Base-by-base conservation (phyloP, 352 stramenopile species). In the Phytophthora hibernalis region DNA sequence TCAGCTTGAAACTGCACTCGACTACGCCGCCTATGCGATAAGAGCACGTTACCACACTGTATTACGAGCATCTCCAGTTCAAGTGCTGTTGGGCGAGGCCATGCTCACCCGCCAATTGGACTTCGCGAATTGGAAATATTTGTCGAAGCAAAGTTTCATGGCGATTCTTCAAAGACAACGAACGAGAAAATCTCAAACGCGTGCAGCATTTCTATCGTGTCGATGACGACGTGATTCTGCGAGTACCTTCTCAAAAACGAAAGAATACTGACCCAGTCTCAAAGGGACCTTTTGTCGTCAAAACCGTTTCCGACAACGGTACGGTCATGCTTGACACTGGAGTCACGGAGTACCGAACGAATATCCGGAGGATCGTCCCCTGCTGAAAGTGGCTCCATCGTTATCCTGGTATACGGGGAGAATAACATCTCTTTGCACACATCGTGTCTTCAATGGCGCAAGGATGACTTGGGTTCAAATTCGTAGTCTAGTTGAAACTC, bases 1-100 rank as follows among this genome's bases (percentile, higher is more conserved):
- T 2, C 31, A 37, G 11, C 31, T 37, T 10, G 31, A 37, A 8
- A 37, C 31, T 3, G 31, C 31, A 13, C 11, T 61, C 2, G 49
- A 68, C 35, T 58, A 68, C 28, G 64, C 50, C 2, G 55, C 43
- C 0, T 63, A 58, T 26, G 42, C 50, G 8, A 61, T 64, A 40
- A 33, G 53, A 6, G 37, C 53, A 10, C 54, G 45, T 8, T 66
- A 71, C 33, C 48, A 61, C 31, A 44, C 28, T 2, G 45, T 70
- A 4, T 24, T 70, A 0, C 47, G 47, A 15, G 54, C 62, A 5
- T 65, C 62, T 28, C 24, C 31, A 37, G 9, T 8, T 2, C 31
- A 37, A 8, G 2, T 37, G 31, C 31, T 37, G 31, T 37, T 37
- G 4, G 31, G 31, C 31, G 31, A 37, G 11, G 31, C 5, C 11